A percentile compares a stretch with the other conserved stretches of the same genome.
These are phyloP conservation scores for Parafenestella ontariensis DNA, from an alignment of 2,329 filamentous ascomycete genomes.

Conservation along the genomic window DNA sequence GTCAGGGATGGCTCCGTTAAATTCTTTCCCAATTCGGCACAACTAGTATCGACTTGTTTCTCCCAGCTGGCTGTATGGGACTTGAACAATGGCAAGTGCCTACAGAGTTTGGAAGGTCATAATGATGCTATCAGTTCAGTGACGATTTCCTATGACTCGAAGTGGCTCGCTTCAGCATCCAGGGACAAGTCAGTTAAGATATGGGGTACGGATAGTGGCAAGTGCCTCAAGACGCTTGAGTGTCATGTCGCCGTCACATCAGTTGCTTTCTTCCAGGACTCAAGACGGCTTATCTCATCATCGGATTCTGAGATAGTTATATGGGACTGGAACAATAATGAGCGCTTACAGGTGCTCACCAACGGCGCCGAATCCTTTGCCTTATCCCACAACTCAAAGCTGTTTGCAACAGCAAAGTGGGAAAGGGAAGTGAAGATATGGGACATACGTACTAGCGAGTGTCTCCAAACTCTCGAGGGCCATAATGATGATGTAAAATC, in stretches of 20 bases:
- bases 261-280: neutral
- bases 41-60: too few species aligned
- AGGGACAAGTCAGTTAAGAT: conserved; percentile 14
- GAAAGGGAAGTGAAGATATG: conserved; percentile 16
- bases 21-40: too few species aligned
- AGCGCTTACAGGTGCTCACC: neutral
- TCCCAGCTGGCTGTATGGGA: too few species aligned
- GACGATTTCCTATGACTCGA: conserved; percentile 24
- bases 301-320: neutral
- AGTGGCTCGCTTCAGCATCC: conserved; percentile 14
- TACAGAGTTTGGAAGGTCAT: conserved; percentile 17
- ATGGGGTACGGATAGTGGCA: conserved; percentile 9
- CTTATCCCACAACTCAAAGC: conserved; percentile 30
- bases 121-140: neutral
- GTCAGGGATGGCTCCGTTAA: too few species aligned
- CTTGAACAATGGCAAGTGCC: conserved; percentile 12
- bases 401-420: conserved; percentile 19
- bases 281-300: neutral
- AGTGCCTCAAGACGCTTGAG: too few species aligned
- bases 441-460: conserved; percentile 21
- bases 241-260: too few species aligned
- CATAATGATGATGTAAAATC: too few species aligned
- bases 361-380: conserved; percentile 6
- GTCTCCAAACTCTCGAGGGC: conserved; percentile 22
- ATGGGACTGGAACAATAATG: neutral